Percentiles rank a stretch among this genome's conserved stretches.
Evolutionary conservation across 345 rosid genomes (phyloP).

Genomic region (Eucalyptus decipiens): DNA sequence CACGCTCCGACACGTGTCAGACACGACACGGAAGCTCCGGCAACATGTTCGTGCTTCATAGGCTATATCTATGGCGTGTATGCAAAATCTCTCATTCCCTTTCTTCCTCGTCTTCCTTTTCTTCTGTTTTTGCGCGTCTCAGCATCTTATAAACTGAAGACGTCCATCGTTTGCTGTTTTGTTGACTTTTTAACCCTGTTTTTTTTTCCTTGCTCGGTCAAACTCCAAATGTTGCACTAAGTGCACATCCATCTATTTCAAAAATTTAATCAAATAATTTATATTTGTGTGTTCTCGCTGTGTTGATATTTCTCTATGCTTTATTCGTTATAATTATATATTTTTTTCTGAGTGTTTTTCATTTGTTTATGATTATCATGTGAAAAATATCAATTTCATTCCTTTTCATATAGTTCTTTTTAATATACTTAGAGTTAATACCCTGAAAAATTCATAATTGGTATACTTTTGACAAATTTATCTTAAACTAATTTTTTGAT

Average conservation of each 20-base stretch:
- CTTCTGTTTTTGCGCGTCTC: no score
- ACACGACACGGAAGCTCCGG: accelerated
- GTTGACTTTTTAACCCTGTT: not conserved
- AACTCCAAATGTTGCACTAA: not conserved
- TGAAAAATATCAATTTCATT: not conserved
- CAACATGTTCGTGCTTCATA: no score
- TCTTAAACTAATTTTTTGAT: no score
- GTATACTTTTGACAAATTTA: no score
- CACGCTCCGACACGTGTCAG: accelerated
- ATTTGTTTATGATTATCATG: not conserved
- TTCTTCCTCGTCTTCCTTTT: no score
- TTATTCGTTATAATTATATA: no score
- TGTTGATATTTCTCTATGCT: not conserved
- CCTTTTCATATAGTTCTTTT: not conserved
- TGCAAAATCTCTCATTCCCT: not conserved
- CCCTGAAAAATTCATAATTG: no score
- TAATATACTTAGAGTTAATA: no score
- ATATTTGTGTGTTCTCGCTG: not conserved
- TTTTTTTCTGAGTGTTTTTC: not conserved
- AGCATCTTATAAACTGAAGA: no score
- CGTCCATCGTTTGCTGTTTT: not conserved
- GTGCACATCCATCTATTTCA: not conserved
- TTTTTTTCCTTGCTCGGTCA: not conserved
- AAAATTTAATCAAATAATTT: no score
- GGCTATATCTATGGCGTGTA: not conserved